phyloP scores from a whole-genome alignment of 2,329 filamentous ascomycete genomes.

The Penicillium sp. region DNA sequence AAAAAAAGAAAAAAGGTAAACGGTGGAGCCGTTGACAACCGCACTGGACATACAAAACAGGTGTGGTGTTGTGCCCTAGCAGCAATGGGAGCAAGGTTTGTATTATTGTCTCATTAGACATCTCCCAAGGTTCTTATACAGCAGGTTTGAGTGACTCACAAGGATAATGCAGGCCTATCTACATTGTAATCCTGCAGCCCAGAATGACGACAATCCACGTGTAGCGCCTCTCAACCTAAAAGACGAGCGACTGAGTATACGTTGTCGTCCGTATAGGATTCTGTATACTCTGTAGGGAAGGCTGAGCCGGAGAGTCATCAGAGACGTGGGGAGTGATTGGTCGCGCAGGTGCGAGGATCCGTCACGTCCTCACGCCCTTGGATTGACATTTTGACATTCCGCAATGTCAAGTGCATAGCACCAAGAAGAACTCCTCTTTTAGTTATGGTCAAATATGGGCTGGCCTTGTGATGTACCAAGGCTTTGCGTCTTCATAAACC shows the following conservation, averaged over 20 bases:
- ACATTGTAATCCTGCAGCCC: not conserved
- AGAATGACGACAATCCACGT: not conserved
- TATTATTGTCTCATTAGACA: not conserved
- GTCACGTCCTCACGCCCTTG: constrained; percentile 21
- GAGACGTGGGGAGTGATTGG: constrained; percentile 9
- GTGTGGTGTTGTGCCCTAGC: constrained; percentile 5
- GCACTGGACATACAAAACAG: constrained; percentile 12
- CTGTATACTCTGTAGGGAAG: constrained; percentile 4
- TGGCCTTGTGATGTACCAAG: not conserved
- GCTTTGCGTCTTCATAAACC: no score
- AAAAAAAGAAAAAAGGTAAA: constrained; percentile 15
- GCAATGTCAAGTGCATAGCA: not conserved
- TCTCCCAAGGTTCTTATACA: constrained; percentile 10
- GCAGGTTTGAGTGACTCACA: constrained; percentile 3
- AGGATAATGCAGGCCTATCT: not conserved
- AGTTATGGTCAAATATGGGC: not conserved
- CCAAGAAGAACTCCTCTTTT: not conserved
- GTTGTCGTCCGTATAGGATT: not conserved
- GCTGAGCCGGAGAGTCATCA: constrained; percentile 1
- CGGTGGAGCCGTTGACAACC: constrained; percentile 29
- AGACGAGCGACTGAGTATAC: not conserved
- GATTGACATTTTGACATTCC: constrained; percentile 23
- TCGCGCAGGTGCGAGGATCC: constrained; percentile 4
- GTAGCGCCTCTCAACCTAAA: not conserved
- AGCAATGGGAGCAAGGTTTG: constrained; percentile 3